Evolutionary conservation across 768 basidiomycete genomes (phyloP), one percentile per base, ranked within the genome.

Genomic region (Podaxis sp.): DNA sequence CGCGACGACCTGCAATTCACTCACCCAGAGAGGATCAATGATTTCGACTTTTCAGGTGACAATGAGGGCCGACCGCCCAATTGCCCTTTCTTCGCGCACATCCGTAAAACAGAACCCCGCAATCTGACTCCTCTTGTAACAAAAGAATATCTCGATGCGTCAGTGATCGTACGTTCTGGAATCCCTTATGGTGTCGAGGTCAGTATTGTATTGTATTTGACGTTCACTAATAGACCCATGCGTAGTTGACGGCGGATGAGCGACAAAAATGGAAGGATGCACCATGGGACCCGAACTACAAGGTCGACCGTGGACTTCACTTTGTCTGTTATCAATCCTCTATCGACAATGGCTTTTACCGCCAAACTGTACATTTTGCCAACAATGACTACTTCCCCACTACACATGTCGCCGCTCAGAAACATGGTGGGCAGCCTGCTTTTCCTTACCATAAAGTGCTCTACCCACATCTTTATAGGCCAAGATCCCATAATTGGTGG

Each of bases 301-400:
- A 12, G 40, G 17, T 12, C 40, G 13, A 12, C 17, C 40, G 40
- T n/a, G 73, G 71, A 3, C 67, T 78, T 28, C 64, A 72, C 28
- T 77, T 76, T 61, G 67, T 72, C 36, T 74, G 71, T 52, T 80
- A 80, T 66, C 77, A 77, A 63, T 73, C 76, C 8, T 59, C 63
- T 17, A 65, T 79, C 62, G 64, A 68, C 57, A 66, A 71, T 17
- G 79, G 79, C 17, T 79, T 79, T 33, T 30, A 42, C 26, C 24
- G 30, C 33, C 62, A 66, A 52, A 63, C 62, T 1, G 55, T 42
- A n/a, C 39, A 39, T 9, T 66, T 63, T 39, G 52, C 52, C 26
- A 49, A 36, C 13, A 63, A 63, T 24, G 57, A 63, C 12, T 63
- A 49, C 42, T 63, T 57, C 48, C 51, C 63, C 38, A n/a, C 15